Conservation (phyloP, 2,329 filamentous ascomycete genomes). For the Amauroascus niger region DNA sequence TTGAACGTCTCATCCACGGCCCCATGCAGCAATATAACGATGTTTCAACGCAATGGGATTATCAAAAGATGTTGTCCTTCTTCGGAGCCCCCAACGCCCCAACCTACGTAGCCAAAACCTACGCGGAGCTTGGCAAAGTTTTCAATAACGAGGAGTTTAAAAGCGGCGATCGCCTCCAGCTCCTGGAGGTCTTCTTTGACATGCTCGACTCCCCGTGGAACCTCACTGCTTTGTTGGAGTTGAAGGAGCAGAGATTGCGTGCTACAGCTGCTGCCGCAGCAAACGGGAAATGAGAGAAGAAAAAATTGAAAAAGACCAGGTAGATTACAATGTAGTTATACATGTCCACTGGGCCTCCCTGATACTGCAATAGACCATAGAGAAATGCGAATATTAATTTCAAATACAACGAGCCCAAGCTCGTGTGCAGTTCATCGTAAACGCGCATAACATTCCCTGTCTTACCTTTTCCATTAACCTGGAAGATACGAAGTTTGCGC, state of each 20-base stretch:
- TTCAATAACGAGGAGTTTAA: slow-evolving; percentile 14
- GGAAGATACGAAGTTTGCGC: not conserved
- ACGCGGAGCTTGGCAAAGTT: slow-evolving; percentile 15
- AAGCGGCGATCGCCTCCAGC: slow-evolving; percentile 13
- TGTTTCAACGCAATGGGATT: slow-evolving; percentile 21
- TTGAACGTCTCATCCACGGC: slow-evolving; percentile 25
- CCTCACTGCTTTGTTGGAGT: slow-evolving; percentile 14
- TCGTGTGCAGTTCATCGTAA: too few relatives aligned
- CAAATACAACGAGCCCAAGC: not conserved
- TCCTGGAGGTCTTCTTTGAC: slow-evolving; percentile 16
- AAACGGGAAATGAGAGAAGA: not conserved
- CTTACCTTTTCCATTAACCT: too few relatives aligned
- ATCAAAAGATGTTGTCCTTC: slow-evolving; percentile 22
- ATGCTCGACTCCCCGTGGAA: slow-evolving; percentile 17
- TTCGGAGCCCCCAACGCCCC: slow-evolving; percentile 18
- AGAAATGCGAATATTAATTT: not conserved
- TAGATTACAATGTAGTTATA: not conserved
- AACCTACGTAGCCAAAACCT: slow-evolving; percentile 15
- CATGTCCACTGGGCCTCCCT: not conserved
- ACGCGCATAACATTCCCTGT: too few relatives aligned
- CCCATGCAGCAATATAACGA: slow-evolving; percentile 22
- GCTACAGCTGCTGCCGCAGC: slow-evolving; percentile 7
- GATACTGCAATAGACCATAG: not conserved
- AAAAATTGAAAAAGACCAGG: too few relatives aligned
- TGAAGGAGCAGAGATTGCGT: slow-evolving; percentile 15